Base-by-base conservation (phyloP, 345 rosid genomes). In the Eucalyptus brandiana region DNA sequence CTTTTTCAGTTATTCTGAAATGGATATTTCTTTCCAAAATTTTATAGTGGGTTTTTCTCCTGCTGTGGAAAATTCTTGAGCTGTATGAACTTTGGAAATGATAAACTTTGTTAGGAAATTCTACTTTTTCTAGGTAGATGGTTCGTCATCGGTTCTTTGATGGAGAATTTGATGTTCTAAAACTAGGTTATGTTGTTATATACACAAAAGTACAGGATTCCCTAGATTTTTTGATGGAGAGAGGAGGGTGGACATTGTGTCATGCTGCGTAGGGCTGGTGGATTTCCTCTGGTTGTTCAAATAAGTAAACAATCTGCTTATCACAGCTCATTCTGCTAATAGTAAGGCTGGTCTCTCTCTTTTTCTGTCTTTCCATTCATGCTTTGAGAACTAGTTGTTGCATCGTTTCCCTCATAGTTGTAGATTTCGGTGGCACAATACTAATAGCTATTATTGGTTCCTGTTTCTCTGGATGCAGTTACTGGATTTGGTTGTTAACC, bases 401-500 rank as follows among this genome's bases (percentile, higher is more conserved):
- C 44, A 34, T 34, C 4, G 2, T 86, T 86, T 23, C 12, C 60
- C 87, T 30, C 13, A 18, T 69, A 8, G 13, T 18, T 34, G 42
- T 34, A 34, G 44, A 34, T 34, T 69, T 69, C 24, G 2, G 14
- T 9, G 44, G 44, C 44, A 18, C n/a, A 11, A 44, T 16, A n/a
- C 80, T 13, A 58, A 60, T 12, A 19, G 37, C 32, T 37, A 28
- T 23, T 32, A 21, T 23, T 54, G 47, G 30, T 67, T 51, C 23
- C 54, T 8, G 24, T 87, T 21, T 50, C 85, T 91, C 81, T 65
- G 40, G 81, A 26, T 95, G 95, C 96, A 95, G 98, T 96, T 96
- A 90, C 94, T 96, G 98, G 97, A 97, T 72, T 93, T 94, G 58
- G 99, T 97, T 23, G 95, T 96, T n/a, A 90, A 92, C 92, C 94